Base-by-base conservation (phyloP, 768 basidiomycete genomes). In the Mycena capillaripes region DNA sequence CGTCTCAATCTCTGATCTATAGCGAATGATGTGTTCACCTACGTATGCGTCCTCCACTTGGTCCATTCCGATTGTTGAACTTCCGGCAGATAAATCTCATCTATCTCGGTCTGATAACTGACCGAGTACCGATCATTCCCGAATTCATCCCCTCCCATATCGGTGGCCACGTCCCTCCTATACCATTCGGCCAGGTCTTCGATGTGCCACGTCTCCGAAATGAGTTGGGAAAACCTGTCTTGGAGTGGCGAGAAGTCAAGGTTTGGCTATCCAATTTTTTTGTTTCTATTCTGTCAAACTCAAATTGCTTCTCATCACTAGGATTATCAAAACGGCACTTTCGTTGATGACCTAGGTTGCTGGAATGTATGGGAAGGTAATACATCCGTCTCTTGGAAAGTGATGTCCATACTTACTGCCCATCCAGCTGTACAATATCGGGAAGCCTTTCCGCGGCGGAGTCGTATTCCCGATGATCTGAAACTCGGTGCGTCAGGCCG, bases 11-110 rank as follows among this genome's bases (percentile, higher is more conserved):
- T 46, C 70, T 72, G 40, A 52, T 50, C 61, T 34, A 29, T 55
- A 93, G 92, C 92, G 9, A 94, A 94, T 84, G 92, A 93, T 81
- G 91, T 93, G 34, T 92, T 93, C 89, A 92, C 92, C 67, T 91
- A 90, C 77, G 90, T 90, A 70, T 75, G 87, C 74, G 21, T 16
- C 48, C n/a, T 52, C 46, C 40, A 17, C 12, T n/a, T 12, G 27
- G 17, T 36, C 6, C 6, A 25, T 59, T 46, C 46, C 34, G 52
- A 36, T 8, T 17, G 36, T 36, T 36, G 25, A 59, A 34, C 27
- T 74, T 44, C 7, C 53, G 36, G 21, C 40, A 87, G 84, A 84
- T 85, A 48, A 91, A 92, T 77, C 81, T 91, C 60, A 83, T 92
- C 38, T 92, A 91, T 72, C 85, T 93, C 12, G 90, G 83, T 16